These are phyloP conservation scores for Penicillium atrosanguineum DNA, from an alignment of 495 filamentous ascomycete species.

Conservation along the genomic window DNA sequence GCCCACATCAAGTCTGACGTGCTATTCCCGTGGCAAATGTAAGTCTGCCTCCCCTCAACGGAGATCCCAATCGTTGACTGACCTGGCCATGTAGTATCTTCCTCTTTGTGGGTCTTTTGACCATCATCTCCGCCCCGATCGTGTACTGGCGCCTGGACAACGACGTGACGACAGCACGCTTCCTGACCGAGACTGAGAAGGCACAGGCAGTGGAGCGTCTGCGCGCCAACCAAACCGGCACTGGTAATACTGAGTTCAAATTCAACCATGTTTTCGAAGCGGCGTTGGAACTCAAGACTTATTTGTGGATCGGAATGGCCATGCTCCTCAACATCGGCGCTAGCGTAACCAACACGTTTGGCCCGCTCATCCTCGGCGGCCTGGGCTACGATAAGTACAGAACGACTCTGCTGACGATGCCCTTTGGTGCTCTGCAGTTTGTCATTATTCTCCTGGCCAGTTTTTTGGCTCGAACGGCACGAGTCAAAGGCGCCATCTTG, in stretches of 20 bases:
- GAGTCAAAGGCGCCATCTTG: conserved; percentile 51
- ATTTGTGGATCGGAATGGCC: conserved; percentile 49
- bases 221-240: conserved; percentile 61
- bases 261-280: conserved; percentile 45
- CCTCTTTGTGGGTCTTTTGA: conserved; percentile 50
- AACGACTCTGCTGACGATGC: conserved; percentile 51
- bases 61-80: background rate
- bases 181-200: conserved; percentile 58
- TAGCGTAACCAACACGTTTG: conserved; percentile 57
- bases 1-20: conserved; percentile 52
- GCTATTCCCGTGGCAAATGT: conserved; percentile 63
- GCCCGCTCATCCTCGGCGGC: conserved; percentile 59
- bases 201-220: conserved; percentile 59
- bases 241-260: conserved; percentile 46
- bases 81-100: conserved; percentile 29
- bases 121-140: conserved; percentile 41
- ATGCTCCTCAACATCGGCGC: conserved; percentile 62
- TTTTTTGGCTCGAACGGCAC: conserved; percentile 48
- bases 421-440: conserved; percentile 47
- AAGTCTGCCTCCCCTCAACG: conserved; percentile 5
- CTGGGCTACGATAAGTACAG: conserved; percentile 56
- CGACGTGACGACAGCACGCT: conserved; percentile 53
- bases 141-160: conserved; percentile 47
- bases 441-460: conserved; percentile 40
- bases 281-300: conserved; percentile 47